A percentile compares a stretch with the other conserved stretches of the same genome.
phyloP scores from a whole-genome alignment of 2,329 filamentous ascomycete species.

The Alternaria gaisen region DNA sequence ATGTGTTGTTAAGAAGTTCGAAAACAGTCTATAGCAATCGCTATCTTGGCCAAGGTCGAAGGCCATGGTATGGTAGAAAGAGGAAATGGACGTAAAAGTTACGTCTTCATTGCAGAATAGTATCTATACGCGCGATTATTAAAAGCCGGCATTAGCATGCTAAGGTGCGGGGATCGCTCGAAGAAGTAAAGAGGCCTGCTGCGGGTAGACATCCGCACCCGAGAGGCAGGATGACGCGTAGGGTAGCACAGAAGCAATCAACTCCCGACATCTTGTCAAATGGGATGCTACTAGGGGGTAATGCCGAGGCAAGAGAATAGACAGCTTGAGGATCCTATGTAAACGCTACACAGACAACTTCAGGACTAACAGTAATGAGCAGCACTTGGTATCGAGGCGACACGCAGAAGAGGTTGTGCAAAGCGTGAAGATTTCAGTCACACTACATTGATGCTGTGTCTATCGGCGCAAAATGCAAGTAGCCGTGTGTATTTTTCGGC shows the following conservation, averaged over 20 bases:
- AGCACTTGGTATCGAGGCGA: conserved; percentile 4
- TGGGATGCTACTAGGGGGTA: not conserved
- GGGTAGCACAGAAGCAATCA: conserved; percentile 1
- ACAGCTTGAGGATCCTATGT: not conserved
- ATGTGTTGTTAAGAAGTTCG: not conserved
- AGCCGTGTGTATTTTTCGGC: conserved; percentile 14
- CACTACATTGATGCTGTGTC: conserved; percentile 20
- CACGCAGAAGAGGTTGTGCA: conserved; percentile 22
- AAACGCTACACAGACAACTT: not conserved
- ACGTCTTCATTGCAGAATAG: not conserved
- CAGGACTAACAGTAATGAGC: not conserved
- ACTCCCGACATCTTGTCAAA: not conserved
- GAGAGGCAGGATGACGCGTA: conserved; percentile 15
- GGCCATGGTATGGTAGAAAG: not conserved
- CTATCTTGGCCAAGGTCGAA: not conserved
- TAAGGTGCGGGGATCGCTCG: conserved; percentile 19
- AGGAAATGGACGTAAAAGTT: not conserved
- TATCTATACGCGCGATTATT: not conserved
- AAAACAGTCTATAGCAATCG: not conserved
- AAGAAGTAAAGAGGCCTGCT: conserved; percentile 16
- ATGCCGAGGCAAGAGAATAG: not conserved
- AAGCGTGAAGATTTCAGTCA: conserved; percentile 22
- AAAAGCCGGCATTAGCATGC: conserved; percentile 7
- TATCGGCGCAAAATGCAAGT: conserved; percentile 3
- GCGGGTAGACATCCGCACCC: conserved; percentile 14